phyloP scores from a whole-genome alignment of 2,329 filamentous ascomycete genomes.

The Nemania bipapillata region DNA sequence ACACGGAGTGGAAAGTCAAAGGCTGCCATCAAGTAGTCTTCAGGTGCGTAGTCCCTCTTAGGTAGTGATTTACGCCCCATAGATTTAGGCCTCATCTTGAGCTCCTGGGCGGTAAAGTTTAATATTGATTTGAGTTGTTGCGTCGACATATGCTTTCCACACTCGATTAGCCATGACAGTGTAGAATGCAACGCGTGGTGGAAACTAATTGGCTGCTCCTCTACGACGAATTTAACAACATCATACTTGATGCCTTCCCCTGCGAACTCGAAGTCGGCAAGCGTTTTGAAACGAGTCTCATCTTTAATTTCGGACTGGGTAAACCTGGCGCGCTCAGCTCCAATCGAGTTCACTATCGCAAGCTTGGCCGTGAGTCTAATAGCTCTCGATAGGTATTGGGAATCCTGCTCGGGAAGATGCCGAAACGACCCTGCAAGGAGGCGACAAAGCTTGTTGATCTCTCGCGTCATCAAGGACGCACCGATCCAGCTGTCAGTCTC shows the following conservation, averaged over 20 bases:
- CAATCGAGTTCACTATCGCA: slow-evolving; percentile 88
- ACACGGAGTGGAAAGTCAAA: slow-evolving; percentile 95
- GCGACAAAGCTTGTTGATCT: slow-evolving; percentile 91
- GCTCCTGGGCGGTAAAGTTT: slow-evolving; percentile 75
- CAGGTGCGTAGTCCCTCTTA: slow-evolving; percentile 68
- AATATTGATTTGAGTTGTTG: slow-evolving; percentile 75
- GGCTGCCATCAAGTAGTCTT: slow-evolving; percentile 84
- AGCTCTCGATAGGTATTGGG: slow-evolving; percentile 72
- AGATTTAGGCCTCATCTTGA: slow-evolving; percentile 71
- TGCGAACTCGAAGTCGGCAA: slow-evolving; percentile 85
- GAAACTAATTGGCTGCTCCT: slow-evolving; percentile 92
- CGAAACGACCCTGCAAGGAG: slow-evolving; percentile 89
- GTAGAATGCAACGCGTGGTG: slow-evolving; percentile 97
- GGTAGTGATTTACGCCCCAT: slow-evolving; percentile 70
- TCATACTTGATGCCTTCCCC: slow-evolving; percentile 65
- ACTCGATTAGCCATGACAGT: slow-evolving; percentile 93
- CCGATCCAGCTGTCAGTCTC: slow-evolving; percentile 99
- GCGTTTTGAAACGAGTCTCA: slow-evolving; percentile 81
- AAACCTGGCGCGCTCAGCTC: slow-evolving; percentile 87
- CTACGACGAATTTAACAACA: slow-evolving; percentile 87
- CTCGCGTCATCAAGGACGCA: slow-evolving; percentile 89
- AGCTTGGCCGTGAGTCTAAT: slow-evolving; percentile 81
- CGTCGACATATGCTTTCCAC: slow-evolving; percentile 77
- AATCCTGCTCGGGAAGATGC: slow-evolving; percentile 72
- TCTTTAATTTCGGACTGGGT: slow-evolving; percentile 87